Evolutionary conservation across 345 rosid species (phyloP).

Genomic region (Camelina hispida): DNA sequence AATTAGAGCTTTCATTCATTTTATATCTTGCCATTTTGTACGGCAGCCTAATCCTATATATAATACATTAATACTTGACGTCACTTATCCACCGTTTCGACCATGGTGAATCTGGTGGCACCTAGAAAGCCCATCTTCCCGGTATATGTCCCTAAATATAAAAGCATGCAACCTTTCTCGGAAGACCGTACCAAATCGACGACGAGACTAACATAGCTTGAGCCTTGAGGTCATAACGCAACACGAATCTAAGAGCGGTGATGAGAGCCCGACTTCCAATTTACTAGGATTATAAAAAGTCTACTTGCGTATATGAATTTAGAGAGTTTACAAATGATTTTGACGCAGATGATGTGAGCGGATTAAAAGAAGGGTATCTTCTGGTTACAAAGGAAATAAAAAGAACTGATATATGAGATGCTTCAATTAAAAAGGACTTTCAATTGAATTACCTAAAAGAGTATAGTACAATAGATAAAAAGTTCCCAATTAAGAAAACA

Average conservation of each 20-base stretch:
- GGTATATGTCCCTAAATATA: not conserved
- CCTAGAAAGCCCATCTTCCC: not conserved
- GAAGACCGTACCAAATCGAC: not conserved
- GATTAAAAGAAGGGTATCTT: not conserved
- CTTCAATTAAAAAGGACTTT: not conserved
- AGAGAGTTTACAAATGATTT: not conserved
- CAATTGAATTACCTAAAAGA: not conserved
- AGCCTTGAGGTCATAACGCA: not conserved
- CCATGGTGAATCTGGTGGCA: not conserved
- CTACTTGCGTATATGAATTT: not conserved
- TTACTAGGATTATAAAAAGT: not conserved
- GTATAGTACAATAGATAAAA: too few species aligned
- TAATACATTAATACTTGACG: not conserved
- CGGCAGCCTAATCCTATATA: not conserved
- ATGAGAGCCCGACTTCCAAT: not conserved
- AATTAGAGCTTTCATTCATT: not conserved
- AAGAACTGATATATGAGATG: not conserved
- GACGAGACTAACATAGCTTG: not conserved
- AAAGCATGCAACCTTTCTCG: not conserved
- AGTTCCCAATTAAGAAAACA: too few species aligned
- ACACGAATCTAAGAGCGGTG: not conserved
- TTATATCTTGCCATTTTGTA: not conserved
- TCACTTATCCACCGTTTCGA: not conserved
- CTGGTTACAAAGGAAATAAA: too few species aligned
- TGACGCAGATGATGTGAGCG: not conserved